Evolutionary conservation across 2,329 filamentous ascomycete species (phyloP).

Genomic region (Malbranchea zuffiana): DNA sequence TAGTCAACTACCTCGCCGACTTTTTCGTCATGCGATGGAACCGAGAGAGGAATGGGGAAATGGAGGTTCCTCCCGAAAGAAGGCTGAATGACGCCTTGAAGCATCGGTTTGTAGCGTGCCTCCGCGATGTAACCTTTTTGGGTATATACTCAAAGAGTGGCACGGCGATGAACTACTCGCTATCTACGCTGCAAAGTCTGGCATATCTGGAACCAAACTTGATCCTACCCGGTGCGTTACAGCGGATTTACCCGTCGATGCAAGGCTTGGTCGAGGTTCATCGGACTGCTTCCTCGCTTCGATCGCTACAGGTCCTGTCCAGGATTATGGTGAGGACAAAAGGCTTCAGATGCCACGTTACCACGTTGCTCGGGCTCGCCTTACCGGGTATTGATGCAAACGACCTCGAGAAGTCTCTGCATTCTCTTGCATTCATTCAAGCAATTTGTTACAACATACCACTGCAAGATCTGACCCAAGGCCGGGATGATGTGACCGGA

Average conservation of each 20-base stretch:
- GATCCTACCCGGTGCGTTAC: slow-evolving; percentile 83
- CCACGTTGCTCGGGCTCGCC: slow-evolving; percentile 80
- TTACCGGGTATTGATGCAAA: slow-evolving; percentile 96
- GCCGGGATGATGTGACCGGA: slow-evolving; percentile 56
- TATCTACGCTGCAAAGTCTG: slow-evolving; percentile 78
- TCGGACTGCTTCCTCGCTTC: slow-evolving; percentile 84
- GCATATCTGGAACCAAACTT: slow-evolving; percentile 84
- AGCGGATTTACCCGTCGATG: slow-evolving; percentile 92
- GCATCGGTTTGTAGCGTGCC: slow-evolving; percentile 73
- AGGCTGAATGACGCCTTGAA: slow-evolving; percentile 72
- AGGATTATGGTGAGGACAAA: slow-evolving; percentile 86
- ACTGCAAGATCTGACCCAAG: slow-evolving; percentile 67
- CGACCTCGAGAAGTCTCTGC: slow-evolving; percentile 89
- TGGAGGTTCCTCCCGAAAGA: slow-evolving; percentile 71
- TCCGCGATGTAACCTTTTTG: slow-evolving; percentile 95
- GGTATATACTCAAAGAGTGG: slow-evolving; percentile 93
- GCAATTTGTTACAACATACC: slow-evolving; percentile 94
- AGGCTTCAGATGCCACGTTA: slow-evolving; percentile 94
- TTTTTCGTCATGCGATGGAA: slow-evolving; percentile 98
- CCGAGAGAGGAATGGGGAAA: slow-evolving; percentile 81
- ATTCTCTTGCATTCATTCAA: slow-evolving; percentile 90
- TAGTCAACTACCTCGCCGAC: slow-evolving; percentile 86
- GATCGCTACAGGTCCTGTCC: slow-evolving; percentile 82
- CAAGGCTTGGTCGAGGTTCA: slow-evolving; percentile 96
- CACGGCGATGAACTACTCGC: slow-evolving; percentile 81